Evolutionary conservation across 352 stramenopile genomes (phyloP).

Genomic region (Phytophthora meadii): DNA sequence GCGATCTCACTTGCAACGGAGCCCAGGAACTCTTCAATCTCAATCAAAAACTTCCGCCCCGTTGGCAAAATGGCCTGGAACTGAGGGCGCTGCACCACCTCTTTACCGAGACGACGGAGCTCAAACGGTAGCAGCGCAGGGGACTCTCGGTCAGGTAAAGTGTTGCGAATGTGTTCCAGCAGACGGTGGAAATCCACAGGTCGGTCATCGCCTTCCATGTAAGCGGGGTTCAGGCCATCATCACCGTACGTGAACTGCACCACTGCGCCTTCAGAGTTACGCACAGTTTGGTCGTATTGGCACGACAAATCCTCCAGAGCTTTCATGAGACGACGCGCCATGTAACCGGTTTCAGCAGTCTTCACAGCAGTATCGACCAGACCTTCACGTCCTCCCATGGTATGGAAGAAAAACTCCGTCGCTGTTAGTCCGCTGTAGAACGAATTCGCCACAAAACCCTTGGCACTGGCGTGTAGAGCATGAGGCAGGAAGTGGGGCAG

Average conservation of each 20-base stretch:
- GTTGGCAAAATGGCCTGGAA: constrained; percentile 89
- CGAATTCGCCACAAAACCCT: constrained; percentile 99
- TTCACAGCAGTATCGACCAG: constrained; percentile 99
- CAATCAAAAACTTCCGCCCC: constrained; percentile 91
- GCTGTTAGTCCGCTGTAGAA: constrained; percentile 99
- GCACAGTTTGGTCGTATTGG: constrained; percentile 94
- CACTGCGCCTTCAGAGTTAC: constrained; percentile 90
- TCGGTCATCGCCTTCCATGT: constrained; percentile 95
- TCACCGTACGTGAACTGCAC: constrained; percentile 99
- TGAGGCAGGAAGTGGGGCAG: constrained; percentile 96
- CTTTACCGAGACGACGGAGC: constrained; percentile 85
- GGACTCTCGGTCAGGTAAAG: constrained; percentile 73
- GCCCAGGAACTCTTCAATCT: constrained; percentile 88
- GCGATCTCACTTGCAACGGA: constrained; percentile 73
- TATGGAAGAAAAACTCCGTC: constrained; percentile 99
- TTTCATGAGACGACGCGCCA: constrained; percentile 98
- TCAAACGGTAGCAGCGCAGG: constrained; percentile 81
- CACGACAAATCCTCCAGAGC: constrained; percentile 98
- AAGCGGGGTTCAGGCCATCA: constrained; percentile 97
- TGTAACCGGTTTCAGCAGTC: constrained; percentile 99
- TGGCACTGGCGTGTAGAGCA: constrained; percentile 95
- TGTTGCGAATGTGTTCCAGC: constrained; percentile 89
- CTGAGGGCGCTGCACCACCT: constrained; percentile 77
- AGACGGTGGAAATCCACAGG: constrained; percentile 97
- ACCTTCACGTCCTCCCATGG: constrained; percentile 99